Base-by-base conservation (phyloP, 1,284 basidiomycete species). In the Athelia sp. region DNA sequence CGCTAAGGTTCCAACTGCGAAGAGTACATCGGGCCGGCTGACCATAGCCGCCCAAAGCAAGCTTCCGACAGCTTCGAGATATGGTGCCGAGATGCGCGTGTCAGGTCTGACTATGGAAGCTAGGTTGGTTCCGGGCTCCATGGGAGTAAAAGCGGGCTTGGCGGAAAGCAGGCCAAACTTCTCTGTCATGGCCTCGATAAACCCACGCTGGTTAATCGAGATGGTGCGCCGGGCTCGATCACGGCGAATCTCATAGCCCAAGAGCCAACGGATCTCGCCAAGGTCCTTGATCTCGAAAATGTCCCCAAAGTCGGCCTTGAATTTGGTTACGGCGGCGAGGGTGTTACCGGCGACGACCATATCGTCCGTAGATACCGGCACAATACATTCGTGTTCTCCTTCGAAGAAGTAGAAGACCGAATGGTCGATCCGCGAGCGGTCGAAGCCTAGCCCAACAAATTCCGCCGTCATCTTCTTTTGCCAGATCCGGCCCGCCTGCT, bases 401-500 rank as follows among this genome's bases (percentile, higher is more conserved):
- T 31, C 45, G 13, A 35, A 38, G 11, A 10, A 21, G 29, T 60
- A 38, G 38, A 54, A 62, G 18, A 64, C 52, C 46, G 59, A 61
- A 17, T 55, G 59, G 45, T 63, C 61, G 1, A 52, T 50, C 0
- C 29, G 13, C 4, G 52, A 52, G 14, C 56, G 51, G 3, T 35
- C 38, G 42, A 64, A 61, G 3, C 63, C 64, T 1, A 49, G 49
- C 19, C 43, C 38, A 13, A 44, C 18, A 6, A 61, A 24, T 8
- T 47, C 43, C 19, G 24, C 23, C 17, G 24, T 38, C 29, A 60
- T 19, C 14, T 52, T 49, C 18, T 53, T 38, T 47, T 62, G 56
- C 62, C 62, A 63, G 11, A 45, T 47, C 8, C 57, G 47, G 6
- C 52, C 52, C 4, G 52, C 52, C 47, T 63, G 59, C 46, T 61